Base-by-base conservation (phyloP, 2,329 filamentous ascomycete genomes). In the Paecilomyces sp. region DNA sequence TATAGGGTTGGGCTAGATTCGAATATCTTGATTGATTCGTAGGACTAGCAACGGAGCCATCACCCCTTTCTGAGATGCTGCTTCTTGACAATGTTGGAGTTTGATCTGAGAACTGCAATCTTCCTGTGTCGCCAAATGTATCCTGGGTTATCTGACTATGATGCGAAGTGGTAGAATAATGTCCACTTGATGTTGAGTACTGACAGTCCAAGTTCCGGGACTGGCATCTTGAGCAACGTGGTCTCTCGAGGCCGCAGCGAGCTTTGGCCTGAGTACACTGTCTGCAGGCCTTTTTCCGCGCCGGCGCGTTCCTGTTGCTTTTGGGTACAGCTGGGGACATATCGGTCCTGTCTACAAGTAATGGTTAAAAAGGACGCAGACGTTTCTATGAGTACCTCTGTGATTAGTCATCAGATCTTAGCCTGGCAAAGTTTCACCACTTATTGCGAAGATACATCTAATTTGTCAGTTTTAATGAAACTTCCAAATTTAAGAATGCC, bases 281-380 rank as follows among this genome's bases (percentile, higher is more conserved):
- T 12, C 58, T 58, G 52, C 60, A 62, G 12, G 60, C 58, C 56
- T 62, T 62, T 54, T 51, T 60, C 33, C 60, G 22, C 13, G 50
- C 50, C 8, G 50, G 50, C 15, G 24, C n/a, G 13, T 53, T 53
- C 11, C n/a, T 30, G 18, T 25, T 53, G 24, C 13, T 13, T 30
- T 53, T 53, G 12, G n/a, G 25, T 13, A 9, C 15, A 28, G 51
- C 28, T 13, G 11, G 22, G 25, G 51, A 22, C 51, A 53, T 53
- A 30, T 25, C 28, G 22, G 8, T 53, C 22, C 25, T 15, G 2
- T 18, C 15, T 9, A 47, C n/a, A 18, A 47, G n/a, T 18, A 47
- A 47, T 47, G 15, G 41, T 18, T 47, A n/a, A 18, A 3, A 15
- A 41, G n/a, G 41, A 9, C 41, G 51, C 22, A 13, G 18, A 24